These are phyloP conservation scores for Fusarium tanahbumbuense DNA, from an alignment of 2,329 filamentous ascomycete species.

Conservation along the genomic window DNA sequence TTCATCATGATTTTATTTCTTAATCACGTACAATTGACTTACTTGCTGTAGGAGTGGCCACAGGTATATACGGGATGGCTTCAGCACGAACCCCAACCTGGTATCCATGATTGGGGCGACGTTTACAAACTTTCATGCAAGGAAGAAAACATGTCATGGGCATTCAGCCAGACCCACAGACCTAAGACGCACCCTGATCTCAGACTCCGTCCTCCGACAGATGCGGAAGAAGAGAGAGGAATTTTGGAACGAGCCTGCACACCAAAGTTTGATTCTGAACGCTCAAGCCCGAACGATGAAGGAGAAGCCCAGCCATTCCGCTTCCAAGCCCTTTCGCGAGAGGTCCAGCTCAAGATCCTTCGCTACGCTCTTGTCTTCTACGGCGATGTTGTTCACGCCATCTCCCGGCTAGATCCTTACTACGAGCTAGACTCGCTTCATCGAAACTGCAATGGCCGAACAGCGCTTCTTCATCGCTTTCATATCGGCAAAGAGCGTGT, in stretches of 20 bases:
- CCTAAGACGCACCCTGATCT: slow-evolving; percentile 30
- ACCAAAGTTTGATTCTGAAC: background rate
- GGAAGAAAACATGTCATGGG: slow-evolving; percentile 40
- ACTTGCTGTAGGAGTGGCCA: slow-evolving; percentile 26
- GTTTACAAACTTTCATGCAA: slow-evolving; percentile 32
- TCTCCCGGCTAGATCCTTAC: slow-evolving; percentile 58
- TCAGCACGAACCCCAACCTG: rapidly evolving
- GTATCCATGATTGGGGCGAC: background rate
- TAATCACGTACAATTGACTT: background rate
- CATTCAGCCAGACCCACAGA: background rate
- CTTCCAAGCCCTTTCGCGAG: slow-evolving; percentile 49
- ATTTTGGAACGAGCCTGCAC: background rate
- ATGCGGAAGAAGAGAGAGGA: background rate
- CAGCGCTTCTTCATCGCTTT: slow-evolving; percentile 53
- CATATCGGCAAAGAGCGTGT: slow-evolving; percentile 50
- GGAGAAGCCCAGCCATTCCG: slow-evolving; percentile 40
- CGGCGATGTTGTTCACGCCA: slow-evolving; percentile 53
- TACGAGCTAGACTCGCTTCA: slow-evolving; percentile 37
- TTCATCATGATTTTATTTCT: rapidly evolving
- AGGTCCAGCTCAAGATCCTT: slow-evolving; percentile 53
- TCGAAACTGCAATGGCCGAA: background rate
- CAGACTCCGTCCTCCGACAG: slow-evolving; percentile 2
- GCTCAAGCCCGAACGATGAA: background rate
- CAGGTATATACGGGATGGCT: background rate
- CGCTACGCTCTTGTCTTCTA: slow-evolving; percentile 51